Evolutionary conservation across 2,329 filamentous ascomycete species (phyloP).

Genomic region (Dryadomyces quercivorus): DNA sequence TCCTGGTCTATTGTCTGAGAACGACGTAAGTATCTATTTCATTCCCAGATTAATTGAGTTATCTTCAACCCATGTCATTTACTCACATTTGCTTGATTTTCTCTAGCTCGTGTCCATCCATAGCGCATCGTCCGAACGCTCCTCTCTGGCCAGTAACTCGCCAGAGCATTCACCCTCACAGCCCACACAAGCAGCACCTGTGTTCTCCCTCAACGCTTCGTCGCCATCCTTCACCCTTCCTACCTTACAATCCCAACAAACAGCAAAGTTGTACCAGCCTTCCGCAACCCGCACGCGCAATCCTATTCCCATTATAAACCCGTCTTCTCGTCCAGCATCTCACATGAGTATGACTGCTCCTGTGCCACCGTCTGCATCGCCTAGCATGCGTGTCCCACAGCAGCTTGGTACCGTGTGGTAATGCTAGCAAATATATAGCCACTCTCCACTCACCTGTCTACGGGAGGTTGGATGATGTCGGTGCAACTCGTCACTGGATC

Average conservation of each 20-base stretch:
- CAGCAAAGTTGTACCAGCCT: conserved; percentile 77
- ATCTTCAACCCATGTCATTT: neutral
- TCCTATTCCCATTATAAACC: conserved; percentile 96
- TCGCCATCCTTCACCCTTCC: conserved; percentile 56
- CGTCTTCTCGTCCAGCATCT: conserved; percentile 44
- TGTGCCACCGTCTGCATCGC: conserved; percentile 58
- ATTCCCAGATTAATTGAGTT: neutral
- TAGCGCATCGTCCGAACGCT: conserved; percentile 80
- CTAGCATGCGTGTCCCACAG: conserved; percentile 41
- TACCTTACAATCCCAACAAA: conserved; percentile 51
- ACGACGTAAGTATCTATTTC: conserved; percentile 59
- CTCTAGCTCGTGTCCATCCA: conserved; percentile 78
- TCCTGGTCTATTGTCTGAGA: conserved; percentile 82
- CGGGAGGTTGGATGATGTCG: conserved; percentile 5
- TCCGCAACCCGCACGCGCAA: conserved; percentile 82
- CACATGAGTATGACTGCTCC: conserved; percentile 77
- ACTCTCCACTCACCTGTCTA: conserved; percentile 10
- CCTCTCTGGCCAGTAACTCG: conserved; percentile 87
- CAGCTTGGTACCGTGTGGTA: conserved; percentile 46
- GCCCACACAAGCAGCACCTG: conserved; percentile 64
- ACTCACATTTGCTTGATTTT: conserved; percentile 4
- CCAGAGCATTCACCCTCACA: conserved; percentile 85
- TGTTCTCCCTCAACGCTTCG: conserved; percentile 59
- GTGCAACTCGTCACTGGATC: conserved; percentile 11
- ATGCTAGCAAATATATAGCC: conserved; percentile 11